Base-by-base conservation (phyloP, 2,329 filamentous ascomycete genomes). In the Fusarium bulbicola region DNA sequence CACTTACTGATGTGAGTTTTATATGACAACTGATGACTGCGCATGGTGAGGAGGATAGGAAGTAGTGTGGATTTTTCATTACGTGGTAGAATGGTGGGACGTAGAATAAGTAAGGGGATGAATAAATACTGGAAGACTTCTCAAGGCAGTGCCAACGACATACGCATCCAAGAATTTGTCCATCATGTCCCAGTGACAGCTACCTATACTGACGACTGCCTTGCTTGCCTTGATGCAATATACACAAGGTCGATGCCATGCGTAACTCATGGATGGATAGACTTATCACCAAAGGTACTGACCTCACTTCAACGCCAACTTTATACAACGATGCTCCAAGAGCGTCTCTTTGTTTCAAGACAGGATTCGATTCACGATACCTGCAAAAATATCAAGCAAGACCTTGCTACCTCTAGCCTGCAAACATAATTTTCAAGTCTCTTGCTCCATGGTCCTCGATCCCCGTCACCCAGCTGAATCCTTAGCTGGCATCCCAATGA, bases 21-120 rank as follows among this genome's bases (percentile, higher is more conserved):
- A 49, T 50, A 70, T 59, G 66, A 72, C 36, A 68, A 70, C 47
- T 64, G 46, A 74, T 45, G 70, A 67, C 58, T 43, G 58, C 37
- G 43, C 50, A 46, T 52, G 46, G 34, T 53, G 39, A 40, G 28
- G 40, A 56, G 53, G 42, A 63, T 40, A 52, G 56, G 26, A 56
- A 46, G 45, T 18, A 24, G 15, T 40, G 42, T 37, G 18, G 18
- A 34, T 18, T 36, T 36, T 69, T 36, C 28, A 46, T 36, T 21
- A n/a, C 24, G 37, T 34, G 39, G 50, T 69, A 47, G 57, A 52
- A 30, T 30, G 26, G 26, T 16, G 45, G 54, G 42, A n/a, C 43
- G 52, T 34, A 42, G 45, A 64, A 36, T 39, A 45, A 34, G 49
- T 60, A 45, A 34, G 49, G 59, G 46, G 54, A 46, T 39, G 37